Conservation (phyloP, 345 rosid species). For the Populus simonii region DNA sequence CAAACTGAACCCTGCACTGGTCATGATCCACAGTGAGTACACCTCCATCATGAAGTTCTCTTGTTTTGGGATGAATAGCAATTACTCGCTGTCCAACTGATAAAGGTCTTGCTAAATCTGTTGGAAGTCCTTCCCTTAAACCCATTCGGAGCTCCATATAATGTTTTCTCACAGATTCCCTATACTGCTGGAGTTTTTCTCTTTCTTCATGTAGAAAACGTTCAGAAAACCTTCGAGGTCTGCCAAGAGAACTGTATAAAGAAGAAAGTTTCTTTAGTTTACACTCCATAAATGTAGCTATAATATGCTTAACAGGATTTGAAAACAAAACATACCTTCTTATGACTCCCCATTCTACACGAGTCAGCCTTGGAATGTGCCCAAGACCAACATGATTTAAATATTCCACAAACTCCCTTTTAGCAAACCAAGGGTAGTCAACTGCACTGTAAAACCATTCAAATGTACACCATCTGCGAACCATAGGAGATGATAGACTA, state of each 20-base stretch:
- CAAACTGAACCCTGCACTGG: conserved; percentile 34
- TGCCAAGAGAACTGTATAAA: conserved; percentile 30
- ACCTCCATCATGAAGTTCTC: conserved; percentile 31
- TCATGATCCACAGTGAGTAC: conserved; percentile 33
- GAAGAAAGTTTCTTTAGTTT: neutral
- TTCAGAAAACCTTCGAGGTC: conserved; percentile 34
- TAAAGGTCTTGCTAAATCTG: conserved; percentile 37
- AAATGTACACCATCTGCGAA: conserved; percentile 30
- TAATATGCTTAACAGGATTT: neutral
- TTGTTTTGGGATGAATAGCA: conserved; percentile 30
- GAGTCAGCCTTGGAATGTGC: conserved; percentile 28
- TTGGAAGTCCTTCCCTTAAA: conserved; percentile 31
- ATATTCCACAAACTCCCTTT: conserved; percentile 36
- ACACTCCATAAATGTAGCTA: neutral
- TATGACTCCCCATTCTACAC: conserved; percentile 36
- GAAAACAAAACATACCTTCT: conserved; percentile 19
- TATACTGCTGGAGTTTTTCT: conserved; percentile 28
- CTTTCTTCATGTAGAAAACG: conserved; percentile 28
- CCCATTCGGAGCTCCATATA: conserved; percentile 26
- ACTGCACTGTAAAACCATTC: conserved; percentile 39
- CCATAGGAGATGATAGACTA: conserved; percentile 20
- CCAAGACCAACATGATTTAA: conserved; percentile 36
- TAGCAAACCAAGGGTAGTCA: conserved; percentile 39
- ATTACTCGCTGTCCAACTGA: conserved; percentile 30
- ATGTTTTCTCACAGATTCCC: conserved; percentile 35